These are phyloP conservation scores for Erythrobasidium yunnanense DNA, from an alignment of 768 basidiomycete genomes.

Conservation along the genomic window DNA sequence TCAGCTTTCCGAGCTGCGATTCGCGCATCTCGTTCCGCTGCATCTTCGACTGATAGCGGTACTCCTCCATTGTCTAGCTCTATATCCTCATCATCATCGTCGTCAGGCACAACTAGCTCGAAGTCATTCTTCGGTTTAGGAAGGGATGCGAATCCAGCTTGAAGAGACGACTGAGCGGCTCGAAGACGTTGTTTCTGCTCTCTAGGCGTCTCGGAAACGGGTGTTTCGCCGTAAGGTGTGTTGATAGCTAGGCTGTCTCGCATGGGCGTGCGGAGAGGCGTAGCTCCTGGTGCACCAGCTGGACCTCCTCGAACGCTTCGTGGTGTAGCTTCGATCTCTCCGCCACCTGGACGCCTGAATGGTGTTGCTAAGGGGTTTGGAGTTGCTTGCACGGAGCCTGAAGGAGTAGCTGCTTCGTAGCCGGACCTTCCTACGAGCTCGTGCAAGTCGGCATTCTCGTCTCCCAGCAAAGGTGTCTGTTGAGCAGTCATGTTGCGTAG, in stretches of 20 bases:
- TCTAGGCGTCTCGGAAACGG: constrained; percentile 60
- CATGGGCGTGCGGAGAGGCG: constrained; percentile 88
- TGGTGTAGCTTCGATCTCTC: constrained; percentile 50
- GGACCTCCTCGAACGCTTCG: constrained; percentile 40
- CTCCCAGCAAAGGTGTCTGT: constrained; percentile 89
- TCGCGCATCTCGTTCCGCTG: constrained; percentile 76
- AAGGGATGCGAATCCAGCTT: constrained; percentile 67
- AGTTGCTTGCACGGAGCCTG: constrained; percentile 75
- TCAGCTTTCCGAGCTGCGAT: constrained; percentile 57
- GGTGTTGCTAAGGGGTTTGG: constrained; percentile 94
- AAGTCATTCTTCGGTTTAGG: constrained; percentile 96
- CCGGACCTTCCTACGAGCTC: constrained; percentile 64
- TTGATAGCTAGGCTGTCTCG: constrained; percentile 88
- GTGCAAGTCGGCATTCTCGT: constrained; percentile 94
- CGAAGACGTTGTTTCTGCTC: constrained; percentile 56
- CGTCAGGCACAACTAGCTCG: constrained; percentile 81
- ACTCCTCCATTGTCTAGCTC: constrained; percentile 36
- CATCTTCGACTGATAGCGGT: constrained; percentile 64
- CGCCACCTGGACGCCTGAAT: constrained; percentile 46
- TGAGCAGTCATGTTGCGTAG: constrained; percentile 81
- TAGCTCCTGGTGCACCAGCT: constrained; percentile 48
- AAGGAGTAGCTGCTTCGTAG: constrained; percentile 91
- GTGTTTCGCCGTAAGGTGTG: constrained; percentile 47
- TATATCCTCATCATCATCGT: constrained; percentile 49
- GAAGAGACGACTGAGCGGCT: constrained; percentile 63